Percentiles rank a stretch among this genome's conserved stretches.
Evolutionary conservation across 495 filamentous ascomycete species (phyloP).

Genomic region (Penicillium canariense): DNA sequence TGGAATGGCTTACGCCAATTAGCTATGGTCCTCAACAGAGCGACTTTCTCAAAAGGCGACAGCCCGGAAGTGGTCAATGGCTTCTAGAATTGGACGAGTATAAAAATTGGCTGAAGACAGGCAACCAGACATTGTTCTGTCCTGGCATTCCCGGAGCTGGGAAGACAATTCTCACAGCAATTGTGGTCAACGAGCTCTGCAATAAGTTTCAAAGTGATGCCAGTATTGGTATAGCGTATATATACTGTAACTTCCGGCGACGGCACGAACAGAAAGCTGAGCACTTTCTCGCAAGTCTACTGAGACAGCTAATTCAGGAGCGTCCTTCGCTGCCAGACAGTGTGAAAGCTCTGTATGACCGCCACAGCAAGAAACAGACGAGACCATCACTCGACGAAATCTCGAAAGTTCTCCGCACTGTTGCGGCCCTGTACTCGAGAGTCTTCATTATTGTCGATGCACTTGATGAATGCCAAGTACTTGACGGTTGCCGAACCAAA

Average conservation of each 20-base stretch:
- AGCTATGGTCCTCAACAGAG: not conserved
- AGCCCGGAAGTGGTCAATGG: not conserved
- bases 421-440: not conserved
- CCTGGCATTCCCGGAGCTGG: not conserved
- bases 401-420: not conserved
- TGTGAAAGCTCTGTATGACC: not conserved
- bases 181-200: not conserved
- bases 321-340: not conserved
- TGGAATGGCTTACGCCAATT: not conserved
- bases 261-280: not conserved
- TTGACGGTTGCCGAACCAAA: not conserved
- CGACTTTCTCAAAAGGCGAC: not conserved
- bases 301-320: not conserved
- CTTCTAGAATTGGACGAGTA: not conserved
- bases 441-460: not conserved
- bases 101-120: not conserved
- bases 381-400: not conserved
- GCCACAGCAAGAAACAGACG: not conserved
- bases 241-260: not conserved
- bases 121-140: not conserved
- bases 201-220: not conserved
- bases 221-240: not conserved
- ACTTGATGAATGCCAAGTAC: not conserved
- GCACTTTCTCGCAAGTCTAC: not conserved
- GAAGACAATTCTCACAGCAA: not conserved